phyloP scores from a whole-genome alignment of 345 rosid species.

The Syzygium jambos region DNA sequence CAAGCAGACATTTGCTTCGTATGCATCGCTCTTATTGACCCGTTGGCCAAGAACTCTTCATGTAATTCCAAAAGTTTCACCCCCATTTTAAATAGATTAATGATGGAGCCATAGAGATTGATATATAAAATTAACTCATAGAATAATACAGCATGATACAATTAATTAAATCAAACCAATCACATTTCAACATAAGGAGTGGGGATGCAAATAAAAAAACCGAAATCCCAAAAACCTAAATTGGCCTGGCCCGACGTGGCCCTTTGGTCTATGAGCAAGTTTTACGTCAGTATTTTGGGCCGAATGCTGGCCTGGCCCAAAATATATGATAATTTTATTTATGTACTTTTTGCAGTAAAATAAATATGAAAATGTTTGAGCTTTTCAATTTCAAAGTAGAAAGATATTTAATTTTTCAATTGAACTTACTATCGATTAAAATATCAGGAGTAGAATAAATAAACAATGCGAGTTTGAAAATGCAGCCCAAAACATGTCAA shows the following conservation, averaged over 20 bases:
- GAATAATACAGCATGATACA: neutral
- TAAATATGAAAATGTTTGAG: neutral
- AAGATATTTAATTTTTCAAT: neutral
- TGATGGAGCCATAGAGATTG: neutral
- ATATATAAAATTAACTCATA: neutral
- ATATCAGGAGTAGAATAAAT: neutral
- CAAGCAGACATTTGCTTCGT: neutral
- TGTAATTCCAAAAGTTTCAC: neutral
- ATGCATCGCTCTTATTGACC: neutral
- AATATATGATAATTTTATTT: neutral
- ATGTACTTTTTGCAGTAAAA: neutral
- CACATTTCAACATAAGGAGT: neutral
- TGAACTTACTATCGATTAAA: neutral
- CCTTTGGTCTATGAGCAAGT: neutral
- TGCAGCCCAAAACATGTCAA: neutral
- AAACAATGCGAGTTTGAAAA: neutral
- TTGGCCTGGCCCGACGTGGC: neutral
- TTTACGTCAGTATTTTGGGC: neutral
- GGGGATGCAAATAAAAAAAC: neutral
- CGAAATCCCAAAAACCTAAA: neutral
- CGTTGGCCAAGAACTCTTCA: neutral
- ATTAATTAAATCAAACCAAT: neutral
- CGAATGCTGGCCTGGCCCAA: neutral
- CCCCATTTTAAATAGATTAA: neutral
- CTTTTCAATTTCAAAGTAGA: neutral